A percentile compares a stretch with the other conserved stretches of the same genome.
These are phyloP conservation scores for Bryum argenteum DNA, from an alignment of 225 moss, liverwort and hornwort species.

Conservation along the genomic window DNA sequence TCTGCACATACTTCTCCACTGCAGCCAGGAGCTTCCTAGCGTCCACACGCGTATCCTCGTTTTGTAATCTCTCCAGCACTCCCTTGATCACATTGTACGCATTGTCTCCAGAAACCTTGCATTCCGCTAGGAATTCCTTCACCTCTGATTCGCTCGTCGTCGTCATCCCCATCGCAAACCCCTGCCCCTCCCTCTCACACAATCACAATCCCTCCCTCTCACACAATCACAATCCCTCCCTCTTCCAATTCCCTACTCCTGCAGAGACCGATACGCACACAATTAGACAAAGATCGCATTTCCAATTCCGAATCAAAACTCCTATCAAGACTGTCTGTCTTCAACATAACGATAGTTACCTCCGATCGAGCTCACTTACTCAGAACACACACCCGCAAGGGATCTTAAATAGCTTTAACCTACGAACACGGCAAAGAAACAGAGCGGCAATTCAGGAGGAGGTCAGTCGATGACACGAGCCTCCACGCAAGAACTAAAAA, in stretches of 20 bases:
- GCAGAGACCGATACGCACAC: not conserved
- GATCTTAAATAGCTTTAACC: not conserved
- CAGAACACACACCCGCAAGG: conserved; percentile 1
- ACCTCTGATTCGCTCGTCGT: conserved; percentile 54
- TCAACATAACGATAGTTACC: conserved; percentile 11
- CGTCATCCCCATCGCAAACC: conserved; percentile 43
- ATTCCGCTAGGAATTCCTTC: conserved; percentile 71
- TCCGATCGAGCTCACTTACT: conserved; percentile 7
- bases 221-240: not conserved
- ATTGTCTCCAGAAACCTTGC: conserved; percentile 84
- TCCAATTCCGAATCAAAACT: conserved; percentile 15
- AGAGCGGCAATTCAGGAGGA: not conserved
- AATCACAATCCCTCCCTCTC: conserved; percentile 8
- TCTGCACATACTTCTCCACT: conserved; percentile 63
- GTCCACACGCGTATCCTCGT: conserved; percentile 57
- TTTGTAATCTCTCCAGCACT: conserved; percentile 71
- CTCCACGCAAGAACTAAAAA: conserved; percentile 22
- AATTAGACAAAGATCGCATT: not conserved
- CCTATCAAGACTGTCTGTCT: not conserved
- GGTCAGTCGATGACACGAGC: conserved; percentile 19
- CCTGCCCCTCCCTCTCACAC: conserved; percentile 10
- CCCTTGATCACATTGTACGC: conserved; percentile 81
- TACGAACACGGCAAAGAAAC: not conserved
- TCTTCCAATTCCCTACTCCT: conserved; percentile 10
- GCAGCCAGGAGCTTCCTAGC: conserved; percentile 76